These are phyloP conservation scores for Solanum clarkiae DNA, from an alignment of 257 asterid genomes.

Conservation along the genomic window DNA sequence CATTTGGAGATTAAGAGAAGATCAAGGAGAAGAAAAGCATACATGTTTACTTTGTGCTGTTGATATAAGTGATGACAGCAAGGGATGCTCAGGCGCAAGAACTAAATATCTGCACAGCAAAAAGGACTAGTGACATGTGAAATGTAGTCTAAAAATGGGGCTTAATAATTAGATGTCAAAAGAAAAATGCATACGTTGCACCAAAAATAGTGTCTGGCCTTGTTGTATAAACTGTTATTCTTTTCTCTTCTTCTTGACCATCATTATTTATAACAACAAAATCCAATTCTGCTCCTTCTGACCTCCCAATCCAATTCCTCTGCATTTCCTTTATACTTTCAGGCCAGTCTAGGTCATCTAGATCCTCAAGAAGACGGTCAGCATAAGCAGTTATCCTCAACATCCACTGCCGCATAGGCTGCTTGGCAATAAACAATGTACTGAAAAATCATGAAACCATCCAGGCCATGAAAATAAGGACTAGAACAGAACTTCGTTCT, in stretches of 20 bases:
- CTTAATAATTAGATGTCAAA: background rate
- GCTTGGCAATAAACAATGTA: constrained; percentile 95
- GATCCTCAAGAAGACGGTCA: constrained; percentile 93
- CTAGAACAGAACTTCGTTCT: background rate
- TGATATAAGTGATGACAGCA: constrained; percentile 57
- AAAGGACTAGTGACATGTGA: background rate
- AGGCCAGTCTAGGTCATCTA: constrained; percentile 97
- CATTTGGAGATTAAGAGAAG: background rate
- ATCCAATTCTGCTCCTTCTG: constrained; percentile 92
- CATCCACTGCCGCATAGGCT: constrained; percentile 99
- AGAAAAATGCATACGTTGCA: constrained; percentile 59
- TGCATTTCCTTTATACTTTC: constrained; percentile 99
- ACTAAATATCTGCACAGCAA: constrained; percentile 61
- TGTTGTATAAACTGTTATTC: constrained; percentile 78
- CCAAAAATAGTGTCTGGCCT: constrained; percentile 97
- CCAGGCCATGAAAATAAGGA: constrained; percentile 36
- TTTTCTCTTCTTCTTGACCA: constrained; percentile 34
- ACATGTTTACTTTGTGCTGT: constrained; percentile 56
- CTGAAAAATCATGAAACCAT: constrained; percentile 92
- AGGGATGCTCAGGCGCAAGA: constrained; percentile 82
- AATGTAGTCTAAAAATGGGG: background rate
- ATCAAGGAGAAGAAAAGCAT: constrained; percentile 14
- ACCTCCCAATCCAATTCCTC: constrained; percentile 97
- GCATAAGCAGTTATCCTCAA: constrained; percentile 98
- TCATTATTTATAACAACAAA: constrained; percentile 35